Percentiles rank a stretch among this genome's conserved stretches.
Conservation (phyloP, 78 protist species). For the Dictyostelium purpureum region DNA sequence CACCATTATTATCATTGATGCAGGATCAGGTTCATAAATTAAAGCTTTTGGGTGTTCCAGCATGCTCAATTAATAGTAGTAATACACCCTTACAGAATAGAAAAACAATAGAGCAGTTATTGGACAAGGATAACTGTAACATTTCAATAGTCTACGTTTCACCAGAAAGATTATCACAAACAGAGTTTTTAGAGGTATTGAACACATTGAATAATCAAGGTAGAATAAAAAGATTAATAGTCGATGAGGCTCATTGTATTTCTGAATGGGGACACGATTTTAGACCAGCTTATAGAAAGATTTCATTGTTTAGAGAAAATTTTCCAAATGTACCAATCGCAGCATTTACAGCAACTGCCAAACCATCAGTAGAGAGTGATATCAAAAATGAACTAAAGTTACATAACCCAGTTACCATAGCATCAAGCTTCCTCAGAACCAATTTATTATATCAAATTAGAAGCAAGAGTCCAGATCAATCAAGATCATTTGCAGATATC, state of each 20-base stretch:
- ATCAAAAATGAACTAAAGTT: conserved; percentile 5
- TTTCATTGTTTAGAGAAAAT: background rate
- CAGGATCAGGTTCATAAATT: conserved; percentile 95
- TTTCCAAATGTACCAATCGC: conserved; percentile 61
- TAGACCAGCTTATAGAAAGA: conserved; percentile 67
- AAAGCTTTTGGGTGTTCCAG: background rate
- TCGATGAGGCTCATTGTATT: conserved; percentile 96
- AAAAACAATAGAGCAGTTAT: background rate
- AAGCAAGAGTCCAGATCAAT: background rate
- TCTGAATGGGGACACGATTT: conserved; percentile 96
- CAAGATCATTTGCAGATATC: background rate
- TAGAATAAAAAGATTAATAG: background rate
- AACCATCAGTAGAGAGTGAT: conserved; percentile 32
- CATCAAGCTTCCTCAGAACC: conserved; percentile 9
- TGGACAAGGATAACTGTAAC: background rate
- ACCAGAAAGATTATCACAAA: conserved; percentile 17
- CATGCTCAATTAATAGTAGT: conserved; percentile 4
- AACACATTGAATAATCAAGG: background rate
- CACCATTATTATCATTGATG: conserved; percentile 98
- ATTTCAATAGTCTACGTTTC: background rate
- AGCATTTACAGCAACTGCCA: conserved; percentile 89
- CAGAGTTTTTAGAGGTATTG: background rate
- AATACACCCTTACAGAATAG: background rate
- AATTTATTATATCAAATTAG: conserved; percentile 33
- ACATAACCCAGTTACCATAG: background rate